phyloP scores from a whole-genome alignment of 768 basidiomycete species.

The Mycena filopes region DNA sequence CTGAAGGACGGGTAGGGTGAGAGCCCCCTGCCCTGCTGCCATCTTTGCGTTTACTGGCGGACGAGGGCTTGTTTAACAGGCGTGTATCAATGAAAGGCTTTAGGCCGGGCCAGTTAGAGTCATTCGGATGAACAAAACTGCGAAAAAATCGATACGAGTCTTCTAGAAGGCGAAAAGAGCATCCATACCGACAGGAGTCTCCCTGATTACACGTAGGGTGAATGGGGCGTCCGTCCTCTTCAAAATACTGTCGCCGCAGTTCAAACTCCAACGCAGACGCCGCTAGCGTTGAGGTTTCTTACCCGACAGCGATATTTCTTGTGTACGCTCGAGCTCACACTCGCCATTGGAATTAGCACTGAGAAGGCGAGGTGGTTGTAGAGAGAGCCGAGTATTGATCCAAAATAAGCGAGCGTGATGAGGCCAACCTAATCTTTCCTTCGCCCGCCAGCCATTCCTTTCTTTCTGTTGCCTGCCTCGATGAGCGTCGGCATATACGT shows the following conservation, averaged over 20 bases:
- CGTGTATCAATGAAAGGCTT: slow-evolving; percentile 32
- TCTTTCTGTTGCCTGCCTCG: not conserved
- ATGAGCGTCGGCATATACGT: slow-evolving; percentile 5
- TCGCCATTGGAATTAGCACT: slow-evolving; percentile 22
- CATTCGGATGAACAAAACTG: slow-evolving; percentile 63
- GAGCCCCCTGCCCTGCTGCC: slow-evolving; percentile 17
- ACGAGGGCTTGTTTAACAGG: slow-evolving; percentile 15
- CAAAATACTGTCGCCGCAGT: slow-evolving; percentile 53
- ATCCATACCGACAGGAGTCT: slow-evolving; percentile 55
- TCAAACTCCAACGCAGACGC: not conserved
- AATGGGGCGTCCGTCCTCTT: slow-evolving; percentile 53
- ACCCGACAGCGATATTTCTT: slow-evolving; percentile 62
- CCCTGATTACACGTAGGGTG: slow-evolving; percentile 60
- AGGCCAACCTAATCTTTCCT: too few relatives aligned
- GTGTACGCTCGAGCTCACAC: slow-evolving; percentile 19
- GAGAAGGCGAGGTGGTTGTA: too few relatives aligned
- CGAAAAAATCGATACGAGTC: not conserved
- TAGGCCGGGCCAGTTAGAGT: slow-evolving; percentile 53
- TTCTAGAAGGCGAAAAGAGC: not conserved
- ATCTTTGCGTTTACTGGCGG: slow-evolving; percentile 30
- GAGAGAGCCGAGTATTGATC: too few relatives aligned
- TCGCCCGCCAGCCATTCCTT: too few relatives aligned
- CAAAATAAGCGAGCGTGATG: too few relatives aligned
- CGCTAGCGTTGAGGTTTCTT: slow-evolving; percentile 32
- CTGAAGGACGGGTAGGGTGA: slow-evolving; percentile 26